These are phyloP conservation scores for Inga oerstediana DNA, from an alignment of 306 rosid genomes.

Conservation along the genomic window DNA sequence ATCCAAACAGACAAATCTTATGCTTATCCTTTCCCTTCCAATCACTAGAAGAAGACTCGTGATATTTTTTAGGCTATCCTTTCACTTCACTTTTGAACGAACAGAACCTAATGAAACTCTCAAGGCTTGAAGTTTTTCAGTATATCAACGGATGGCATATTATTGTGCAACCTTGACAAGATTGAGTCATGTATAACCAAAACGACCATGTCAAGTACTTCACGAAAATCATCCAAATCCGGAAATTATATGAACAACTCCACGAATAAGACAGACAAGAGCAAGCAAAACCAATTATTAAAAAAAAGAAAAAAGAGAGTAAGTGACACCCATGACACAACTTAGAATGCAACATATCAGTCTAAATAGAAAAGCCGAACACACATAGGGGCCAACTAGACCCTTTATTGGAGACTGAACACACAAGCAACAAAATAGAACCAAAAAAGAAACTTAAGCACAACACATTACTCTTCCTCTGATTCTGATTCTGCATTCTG, in stretches of 20 bases:
- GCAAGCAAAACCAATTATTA: not conserved
- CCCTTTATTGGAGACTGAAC: constrained; percentile 38
- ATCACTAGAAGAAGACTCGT: no score
- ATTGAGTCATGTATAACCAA: not conserved
- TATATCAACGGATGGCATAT: no score
- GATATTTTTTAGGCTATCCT: no score
- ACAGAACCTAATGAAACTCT: not conserved
- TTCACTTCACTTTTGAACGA: no score
- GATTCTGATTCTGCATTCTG: constrained; percentile 75
- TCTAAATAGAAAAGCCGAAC: constrained; percentile 7
- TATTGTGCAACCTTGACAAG: not conserved
- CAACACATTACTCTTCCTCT: constrained; percentile 45
- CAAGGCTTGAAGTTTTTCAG: no score
- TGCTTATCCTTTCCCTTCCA: no score
- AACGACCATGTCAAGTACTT: not conserved
- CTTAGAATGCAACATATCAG: not conserved
- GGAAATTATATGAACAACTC: not conserved
- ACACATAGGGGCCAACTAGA: constrained; percentile 4
- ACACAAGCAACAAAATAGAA: constrained; percentile 14
- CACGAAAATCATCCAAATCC: not conserved
- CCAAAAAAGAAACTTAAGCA: not conserved
- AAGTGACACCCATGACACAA: no score
- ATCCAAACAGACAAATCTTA: no score
- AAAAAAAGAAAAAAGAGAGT: not conserved
- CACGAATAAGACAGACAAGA: not conserved